Evolutionary conservation across 495 filamentous ascomycete species (phyloP).

Genomic region (Pseudoneurospora amorphoporcata): DNA sequence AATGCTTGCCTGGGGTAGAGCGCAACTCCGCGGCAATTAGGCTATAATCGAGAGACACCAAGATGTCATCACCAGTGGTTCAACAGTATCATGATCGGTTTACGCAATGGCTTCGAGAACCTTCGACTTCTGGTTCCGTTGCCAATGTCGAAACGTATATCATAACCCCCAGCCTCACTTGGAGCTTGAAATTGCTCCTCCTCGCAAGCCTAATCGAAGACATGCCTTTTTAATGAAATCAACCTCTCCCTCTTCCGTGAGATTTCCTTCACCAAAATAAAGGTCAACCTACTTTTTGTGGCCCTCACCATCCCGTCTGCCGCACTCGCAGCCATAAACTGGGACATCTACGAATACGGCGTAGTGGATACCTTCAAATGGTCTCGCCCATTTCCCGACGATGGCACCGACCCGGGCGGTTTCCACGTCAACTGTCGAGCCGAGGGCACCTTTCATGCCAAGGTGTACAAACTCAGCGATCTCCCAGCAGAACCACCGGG

Average conservation of each 20-base stretch:
- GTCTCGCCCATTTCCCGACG: conserved; percentile 23
- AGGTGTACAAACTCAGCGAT: conserved; percentile 22
- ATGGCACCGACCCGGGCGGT: conserved; percentile 17
- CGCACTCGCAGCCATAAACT: conserved; percentile 14
- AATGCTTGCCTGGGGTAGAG: background rate
- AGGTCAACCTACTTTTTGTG: background rate
- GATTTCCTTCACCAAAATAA: conserved; percentile 1
- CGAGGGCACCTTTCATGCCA: conserved; percentile 15
- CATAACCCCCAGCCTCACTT: background rate
- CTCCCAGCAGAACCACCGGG: conserved; percentile 9
- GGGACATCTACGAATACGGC: conserved; percentile 23
- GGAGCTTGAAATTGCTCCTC: background rate
- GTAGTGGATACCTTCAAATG: conserved; percentile 23
- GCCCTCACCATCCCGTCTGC: background rate
- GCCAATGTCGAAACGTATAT: background rate
- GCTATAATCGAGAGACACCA: background rate
- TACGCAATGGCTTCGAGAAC: background rate
- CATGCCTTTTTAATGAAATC: background rate
- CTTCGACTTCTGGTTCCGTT: background rate
- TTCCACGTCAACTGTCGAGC: conserved; percentile 21
- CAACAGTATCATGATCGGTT: background rate
- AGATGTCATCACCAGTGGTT: background rate
- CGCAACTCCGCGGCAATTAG: background rate
- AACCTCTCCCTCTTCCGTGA: background rate
- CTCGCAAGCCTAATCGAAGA: background rate